A percentile compares a stretch with the other conserved stretches of the same genome.
phyloP scores from a whole-genome alignment of 768 basidiomycete species.

The Leccinum pellstonianum region DNA sequence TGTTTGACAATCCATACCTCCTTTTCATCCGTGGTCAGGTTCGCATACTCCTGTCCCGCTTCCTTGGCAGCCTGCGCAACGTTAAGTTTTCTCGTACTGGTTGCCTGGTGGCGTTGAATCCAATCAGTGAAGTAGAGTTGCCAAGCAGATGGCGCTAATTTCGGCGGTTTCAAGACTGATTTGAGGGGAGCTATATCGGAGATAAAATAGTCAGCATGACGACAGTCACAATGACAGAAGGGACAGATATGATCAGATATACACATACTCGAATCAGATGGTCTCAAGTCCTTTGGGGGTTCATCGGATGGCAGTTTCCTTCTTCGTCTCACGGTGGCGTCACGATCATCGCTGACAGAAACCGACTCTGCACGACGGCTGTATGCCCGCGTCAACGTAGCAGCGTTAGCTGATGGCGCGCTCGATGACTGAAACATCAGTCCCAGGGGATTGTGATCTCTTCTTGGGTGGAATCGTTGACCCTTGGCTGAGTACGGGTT shows the following conservation, averaged over 20 bases:
- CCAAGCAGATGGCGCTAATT: conserved; percentile 93
- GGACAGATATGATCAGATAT: conserved; percentile 30
- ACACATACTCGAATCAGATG: conserved; percentile 48
- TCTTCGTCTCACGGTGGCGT: conserved; percentile 71
- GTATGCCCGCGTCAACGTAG: conserved; percentile 56
- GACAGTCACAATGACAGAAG: conserved; percentile 23
- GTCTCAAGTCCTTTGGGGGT: conserved; percentile 38
- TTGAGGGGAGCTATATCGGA: conserved; percentile 58
- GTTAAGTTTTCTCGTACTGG: conserved; percentile 82
- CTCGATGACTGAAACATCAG: conserved; percentile 70
- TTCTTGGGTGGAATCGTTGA: conserved; percentile 42
- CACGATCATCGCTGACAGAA: conserved; percentile 58
- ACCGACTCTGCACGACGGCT: conserved; percentile 68
- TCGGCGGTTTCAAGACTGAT: conserved; percentile 81
- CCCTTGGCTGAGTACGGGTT: conserved; percentile 42
- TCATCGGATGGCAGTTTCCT: conserved; percentile 40
- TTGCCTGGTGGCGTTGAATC: conserved; percentile 83
- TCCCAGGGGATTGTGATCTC: conserved; percentile 41
- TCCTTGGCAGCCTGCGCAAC: conserved; percentile 95
- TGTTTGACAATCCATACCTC: conserved; percentile 77
- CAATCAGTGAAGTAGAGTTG: conserved; percentile 96
- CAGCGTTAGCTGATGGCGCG: conserved; percentile 57
- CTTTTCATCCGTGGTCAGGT: conserved; percentile 74
- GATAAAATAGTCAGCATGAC: conserved; percentile 32
- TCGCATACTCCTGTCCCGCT: conserved; percentile 87